Conservation (phyloP, 2,329 filamentous ascomycete genomes). For the Fusarium protoensiforme region DNA sequence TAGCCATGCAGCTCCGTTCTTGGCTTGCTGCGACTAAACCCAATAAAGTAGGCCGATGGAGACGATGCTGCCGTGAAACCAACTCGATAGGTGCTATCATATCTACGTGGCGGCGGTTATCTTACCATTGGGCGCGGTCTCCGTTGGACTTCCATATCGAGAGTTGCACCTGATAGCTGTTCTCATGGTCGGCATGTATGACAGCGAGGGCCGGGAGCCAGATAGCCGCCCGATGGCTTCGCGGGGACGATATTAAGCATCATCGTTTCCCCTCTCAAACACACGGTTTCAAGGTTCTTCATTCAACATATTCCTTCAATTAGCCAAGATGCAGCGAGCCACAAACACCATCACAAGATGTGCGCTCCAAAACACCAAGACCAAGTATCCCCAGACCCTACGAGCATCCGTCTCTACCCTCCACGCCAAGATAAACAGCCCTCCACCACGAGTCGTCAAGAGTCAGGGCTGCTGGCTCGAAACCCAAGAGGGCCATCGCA, state of each 20-base stretch:
- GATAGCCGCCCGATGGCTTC: background rate
- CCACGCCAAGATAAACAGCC: constrained; percentile 27
- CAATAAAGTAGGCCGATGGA: constrained; percentile 32
- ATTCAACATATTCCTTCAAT: background rate
- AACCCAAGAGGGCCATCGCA: constrained; percentile 12
- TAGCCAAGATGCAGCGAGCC: background rate
- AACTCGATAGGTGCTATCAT: background rate
- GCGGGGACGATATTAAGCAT: background rate
- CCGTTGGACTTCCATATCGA: constrained; percentile 5
- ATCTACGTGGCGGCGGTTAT: background rate
- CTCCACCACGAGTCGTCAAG: constrained; percentile 20
- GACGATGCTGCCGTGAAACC: background rate
- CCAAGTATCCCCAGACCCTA: fast-evolving
- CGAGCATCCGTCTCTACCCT: constrained; percentile 23
- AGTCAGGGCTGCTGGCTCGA: constrained; percentile 24
- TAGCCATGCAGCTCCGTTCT: constrained; percentile 1
- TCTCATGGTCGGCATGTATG: background rate
- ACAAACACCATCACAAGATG: background rate
- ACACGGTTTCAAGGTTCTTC: background rate
- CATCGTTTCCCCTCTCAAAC: background rate
- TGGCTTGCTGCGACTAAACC: constrained; percentile 8
- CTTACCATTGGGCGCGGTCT: constrained; percentile 18
- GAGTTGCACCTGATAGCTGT: background rate
- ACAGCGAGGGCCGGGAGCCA: background rate
- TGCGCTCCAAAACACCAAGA: background rate